Base-by-base conservation (phyloP, 2,329 filamentous ascomycete genomes). In the Didymella pomorum region DNA sequence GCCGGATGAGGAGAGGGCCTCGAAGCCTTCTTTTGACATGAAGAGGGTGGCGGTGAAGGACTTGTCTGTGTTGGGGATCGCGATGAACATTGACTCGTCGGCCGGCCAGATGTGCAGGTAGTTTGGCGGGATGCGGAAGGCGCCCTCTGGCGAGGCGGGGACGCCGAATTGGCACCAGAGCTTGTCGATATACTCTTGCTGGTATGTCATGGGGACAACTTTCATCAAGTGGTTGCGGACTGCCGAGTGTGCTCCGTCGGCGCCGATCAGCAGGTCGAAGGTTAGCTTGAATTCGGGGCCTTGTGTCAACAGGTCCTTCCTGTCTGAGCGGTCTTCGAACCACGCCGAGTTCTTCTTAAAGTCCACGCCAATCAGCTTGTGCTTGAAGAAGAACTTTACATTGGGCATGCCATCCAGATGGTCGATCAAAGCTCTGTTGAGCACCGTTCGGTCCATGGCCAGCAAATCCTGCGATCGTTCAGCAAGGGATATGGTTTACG, bases 21-120 rank as follows among this genome's bases (percentile, higher is more conserved):
- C 79, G 73, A 92, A 96, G 55, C 91, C 83, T 2, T 81, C 77
- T 35, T 88, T 86, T 0, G 93, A 91, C 37, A 96, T 85, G 76
- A 99, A 99, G 3, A 99, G 84, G 0, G 96, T 99, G 76, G 93
- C 96, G 0, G 93, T 97, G 74, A 99, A 99, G 2, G 92, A 91
- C 56, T 92, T 93, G 74, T 98, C 93, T 77, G 92, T 76, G n/a
- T 83, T 83, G 0, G 95, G 94, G 42, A 99, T 93, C 18, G 95
- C 96, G 71, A 99, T 99, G 79, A 99, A 99, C 96, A 99, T 98
- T 71, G 95, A 94, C 41, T 93, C 88, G 68, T 88, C 89, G 29
- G 91, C 93, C 0, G 95, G 95, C 95, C 95, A 99, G 73, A 99
- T 99, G 77, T 99, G 95, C 1, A 99, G 83, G 74, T 98, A 93